These are phyloP conservation scores for Sicyos baderoa DNA, from an alignment of 306 rosid genomes.

Conservation along the genomic window DNA sequence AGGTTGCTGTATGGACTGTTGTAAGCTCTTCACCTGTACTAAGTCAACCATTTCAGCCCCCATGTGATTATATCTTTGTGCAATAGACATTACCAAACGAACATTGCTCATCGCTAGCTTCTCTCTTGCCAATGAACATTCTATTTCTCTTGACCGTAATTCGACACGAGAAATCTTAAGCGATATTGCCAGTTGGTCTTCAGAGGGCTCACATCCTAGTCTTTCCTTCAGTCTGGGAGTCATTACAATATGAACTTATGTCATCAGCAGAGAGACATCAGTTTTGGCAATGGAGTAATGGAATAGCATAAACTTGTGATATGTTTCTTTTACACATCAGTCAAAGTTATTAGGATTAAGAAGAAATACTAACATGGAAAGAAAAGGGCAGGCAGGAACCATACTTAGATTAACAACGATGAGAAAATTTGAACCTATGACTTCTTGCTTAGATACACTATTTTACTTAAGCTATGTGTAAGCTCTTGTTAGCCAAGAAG, in stretches of 20 bases:
- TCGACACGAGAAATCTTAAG: constrained; percentile 65
- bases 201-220: constrained; percentile 85
- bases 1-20: neutral
- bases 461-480: no score
- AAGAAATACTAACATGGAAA: neutral
- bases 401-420: no score
- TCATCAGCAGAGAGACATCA: neutral
- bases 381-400: neutral
- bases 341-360: neutral
- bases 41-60: constrained; percentile 96
- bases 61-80: constrained; percentile 81
- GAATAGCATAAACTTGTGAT: neutral
- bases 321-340: neutral
- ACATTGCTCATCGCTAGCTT: constrained; percentile 89
- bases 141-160: constrained; percentile 49
- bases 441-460: no score
- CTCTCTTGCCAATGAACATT: constrained; percentile 80
- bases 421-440: no score
- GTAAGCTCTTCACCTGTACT: constrained; percentile 53
- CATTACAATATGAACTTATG: neutral
- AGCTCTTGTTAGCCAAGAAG: no score
- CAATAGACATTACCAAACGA: constrained; percentile 87
- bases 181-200: constrained; percentile 69
- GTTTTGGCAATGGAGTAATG: neutral
- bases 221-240: constrained; percentile 63